Base-by-base conservation (phyloP, 306 rosid species). In the Mucuna pruriens region DNA sequence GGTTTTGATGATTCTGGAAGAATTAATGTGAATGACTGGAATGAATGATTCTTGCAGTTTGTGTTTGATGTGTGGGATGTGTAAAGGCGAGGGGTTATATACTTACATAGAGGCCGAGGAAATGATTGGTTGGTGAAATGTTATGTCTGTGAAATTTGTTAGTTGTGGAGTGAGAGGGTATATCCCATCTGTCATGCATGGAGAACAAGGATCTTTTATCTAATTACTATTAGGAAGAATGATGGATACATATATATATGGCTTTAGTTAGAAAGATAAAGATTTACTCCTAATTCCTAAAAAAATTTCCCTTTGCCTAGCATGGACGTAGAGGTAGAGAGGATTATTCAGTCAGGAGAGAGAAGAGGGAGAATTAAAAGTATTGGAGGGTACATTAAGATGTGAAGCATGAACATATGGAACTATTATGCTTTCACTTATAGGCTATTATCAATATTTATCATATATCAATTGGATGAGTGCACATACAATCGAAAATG, bases 71-170 rank as follows among this genome's bases (percentile, higher is more conserved):
- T 61, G 62, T 6, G 39, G 23, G 17, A 29, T 0, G 40, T 16
- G 33, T 7, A 16, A 44, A 22, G 22, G 4, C 16, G 60, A 9
- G 40, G 54, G 44, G 17, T 68, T 44, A 22, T 64, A 80, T 70
- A 54, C n/a, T n/a, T n/a, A 10, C 6, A 1, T 22, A 64, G 67
- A 70, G 62, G 74, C 23, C 10, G 54, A 63, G 71, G 60, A 26
- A 55, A 73, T 71, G 74, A 71, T 65, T 3, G 44, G 51, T 73
- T 17, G 83, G 80, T 81, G 77, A 58, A 76, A 76, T 60, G 58
- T 76, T 25, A 44, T 62, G 54, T 44, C 36, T 75, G 48, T 81
- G 65, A 9, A 70, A 54, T 67, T 36, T 82, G 52, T n/a, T 4
- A 57, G 77, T 3, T 55, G 78, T 69, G 79, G 25, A 31, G 5